phyloP scores from a whole-genome alignment of 2,329 filamentous ascomycete species.

The Talaromyces amestolkiae region DNA sequence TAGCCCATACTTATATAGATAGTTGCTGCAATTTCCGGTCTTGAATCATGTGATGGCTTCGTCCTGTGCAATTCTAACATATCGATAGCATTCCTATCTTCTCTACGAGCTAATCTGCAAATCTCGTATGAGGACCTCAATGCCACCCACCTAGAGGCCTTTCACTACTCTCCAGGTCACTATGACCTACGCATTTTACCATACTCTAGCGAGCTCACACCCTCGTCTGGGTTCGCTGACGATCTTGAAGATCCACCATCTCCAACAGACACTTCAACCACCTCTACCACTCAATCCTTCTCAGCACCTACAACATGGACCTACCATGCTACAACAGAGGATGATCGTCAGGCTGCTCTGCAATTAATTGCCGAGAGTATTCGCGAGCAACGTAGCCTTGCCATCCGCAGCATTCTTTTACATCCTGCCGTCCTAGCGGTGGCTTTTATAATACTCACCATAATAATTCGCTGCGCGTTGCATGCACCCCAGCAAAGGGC shows the following conservation, averaged over 20 bases:
- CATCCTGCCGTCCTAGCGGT: conserved; percentile 53
- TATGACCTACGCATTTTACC: conserved; percentile 21
- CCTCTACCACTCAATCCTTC: conserved; percentile 47
- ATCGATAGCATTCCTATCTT: conserved; percentile 72
- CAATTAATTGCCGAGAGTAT: conserved; percentile 75
- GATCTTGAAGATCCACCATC: conserved; percentile 45
- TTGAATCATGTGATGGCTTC: not conserved
- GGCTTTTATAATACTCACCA: conserved; percentile 38
- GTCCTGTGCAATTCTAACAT: not conserved
- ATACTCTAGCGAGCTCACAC: conserved; percentile 12
- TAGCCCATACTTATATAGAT: not conserved
- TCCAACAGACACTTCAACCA: conserved; percentile 44
- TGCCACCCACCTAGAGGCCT: conserved; percentile 41
- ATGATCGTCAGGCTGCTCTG: conserved; percentile 67
- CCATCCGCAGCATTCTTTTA: conserved; percentile 61
- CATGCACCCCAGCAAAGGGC: conserved; percentile 47
- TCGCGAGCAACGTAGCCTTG: conserved; percentile 71
- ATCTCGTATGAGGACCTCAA: conserved; percentile 50
- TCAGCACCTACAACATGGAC: conserved; percentile 28
- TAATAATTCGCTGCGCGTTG: conserved; percentile 45
- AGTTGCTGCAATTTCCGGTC: not conserved
- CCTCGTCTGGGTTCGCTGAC: conserved; percentile 33
- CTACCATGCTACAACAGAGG: conserved; percentile 42
- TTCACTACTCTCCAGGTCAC: conserved; percentile 26
- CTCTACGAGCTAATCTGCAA: conserved; percentile 75